Percentiles rank a stretch among this genome's conserved stretches.
Conservation (phyloP, 2,329 filamentous ascomycete species). For the Chaetomium strumarium region DNA sequence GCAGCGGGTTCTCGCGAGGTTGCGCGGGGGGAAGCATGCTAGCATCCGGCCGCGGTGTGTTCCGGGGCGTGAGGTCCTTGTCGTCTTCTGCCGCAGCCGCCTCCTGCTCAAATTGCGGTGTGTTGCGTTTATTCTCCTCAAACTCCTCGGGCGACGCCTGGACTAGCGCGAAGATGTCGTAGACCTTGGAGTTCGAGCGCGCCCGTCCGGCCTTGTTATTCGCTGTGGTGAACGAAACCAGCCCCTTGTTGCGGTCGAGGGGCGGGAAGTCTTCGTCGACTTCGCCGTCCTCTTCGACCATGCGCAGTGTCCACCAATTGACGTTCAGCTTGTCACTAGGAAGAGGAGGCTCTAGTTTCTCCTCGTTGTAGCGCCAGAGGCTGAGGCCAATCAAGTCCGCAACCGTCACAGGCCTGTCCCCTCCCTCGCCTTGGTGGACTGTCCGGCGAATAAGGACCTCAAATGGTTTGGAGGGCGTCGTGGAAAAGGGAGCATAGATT, state of each 20-base stretch:
- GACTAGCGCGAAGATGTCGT: conserved; percentile 77
- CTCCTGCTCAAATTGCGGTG: conserved; percentile 60
- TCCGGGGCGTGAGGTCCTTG: conserved; percentile 41
- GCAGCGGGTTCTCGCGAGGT: conserved; percentile 52
- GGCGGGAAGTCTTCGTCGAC: conserved; percentile 82
- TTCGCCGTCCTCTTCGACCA: conserved; percentile 80
- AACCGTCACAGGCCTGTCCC: conserved; percentile 61
- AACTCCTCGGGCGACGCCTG: conserved; percentile 64
- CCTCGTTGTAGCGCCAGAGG: conserved; percentile 71
- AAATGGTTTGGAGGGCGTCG: conserved; percentile 56
- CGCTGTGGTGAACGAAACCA: conserved; percentile 75
- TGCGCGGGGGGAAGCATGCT: conserved; percentile 28
- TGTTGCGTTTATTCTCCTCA: conserved; percentile 61
- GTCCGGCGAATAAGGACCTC: conserved; percentile 67
- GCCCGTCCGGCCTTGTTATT: conserved; percentile 62
- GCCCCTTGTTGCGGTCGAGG: conserved; percentile 64
- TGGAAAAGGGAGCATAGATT: conserved; percentile 69
- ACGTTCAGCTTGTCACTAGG: conserved; percentile 63
- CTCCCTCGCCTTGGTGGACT: conserved; percentile 60
- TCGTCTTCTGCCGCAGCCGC: conserved; percentile 32
- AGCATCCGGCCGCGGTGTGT: conserved; percentile 42
- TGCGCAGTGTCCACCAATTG: conserved; percentile 75
- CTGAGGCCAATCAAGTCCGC: conserved; percentile 77
- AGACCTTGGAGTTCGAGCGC: conserved; percentile 67
- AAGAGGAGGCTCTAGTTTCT: conserved; percentile 64